A percentile compares a stretch with the other conserved stretches of the same genome.
These are phyloP conservation scores for Ophiostoma ulmi DNA, from an alignment of 2,329 filamentous ascomycete genomes.

Conservation along the genomic window DNA sequence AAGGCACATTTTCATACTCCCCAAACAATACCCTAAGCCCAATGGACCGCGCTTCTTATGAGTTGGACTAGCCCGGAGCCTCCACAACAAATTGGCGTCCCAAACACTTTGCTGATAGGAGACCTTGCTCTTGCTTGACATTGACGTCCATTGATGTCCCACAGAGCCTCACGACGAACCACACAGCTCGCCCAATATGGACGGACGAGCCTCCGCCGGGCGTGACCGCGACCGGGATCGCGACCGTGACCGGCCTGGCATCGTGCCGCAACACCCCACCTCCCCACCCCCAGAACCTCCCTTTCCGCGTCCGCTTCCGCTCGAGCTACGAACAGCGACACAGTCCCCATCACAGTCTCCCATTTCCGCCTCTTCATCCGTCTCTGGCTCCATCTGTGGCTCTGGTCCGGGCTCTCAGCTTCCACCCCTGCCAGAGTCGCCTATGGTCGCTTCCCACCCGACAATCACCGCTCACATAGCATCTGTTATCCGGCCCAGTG, in stretches of 20 bases:
- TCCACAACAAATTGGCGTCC: constrained; percentile 13
- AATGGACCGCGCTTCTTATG: constrained; percentile 21
- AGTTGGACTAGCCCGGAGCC: constrained; percentile 16
- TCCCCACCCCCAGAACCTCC: constrained; percentile 18
- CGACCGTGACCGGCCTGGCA: constrained; percentile 23
- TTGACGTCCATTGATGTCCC: constrained; percentile 5
- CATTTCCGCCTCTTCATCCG: neutral
- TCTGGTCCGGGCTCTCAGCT: constrained; percentile 22
- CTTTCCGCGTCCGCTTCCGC: constrained; percentile 23
- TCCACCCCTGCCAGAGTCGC: constrained; percentile 31
- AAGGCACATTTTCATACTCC: neutral
- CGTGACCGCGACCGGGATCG: constrained; percentile 28
- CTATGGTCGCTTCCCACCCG: constrained; percentile 26
- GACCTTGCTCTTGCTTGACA: neutral
- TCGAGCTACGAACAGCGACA: constrained; percentile 23
- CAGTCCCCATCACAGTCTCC: neutral
- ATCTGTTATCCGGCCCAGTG: constrained; percentile 29
- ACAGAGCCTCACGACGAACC: neutral
- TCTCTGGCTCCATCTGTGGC: neutral
- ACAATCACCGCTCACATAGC: constrained; percentile 29
- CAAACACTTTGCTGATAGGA: neutral
- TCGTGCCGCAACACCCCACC: constrained; percentile 12
- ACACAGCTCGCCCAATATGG: constrained; percentile 29
- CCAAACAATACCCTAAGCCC: neutral
- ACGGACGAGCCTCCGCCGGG: constrained; percentile 30